A percentile compares a stretch with the other conserved stretches of the same genome.
Evolutionary conservation across 106 monocot genomes (phyloP).

Genomic region (Allium cepa): DNA sequence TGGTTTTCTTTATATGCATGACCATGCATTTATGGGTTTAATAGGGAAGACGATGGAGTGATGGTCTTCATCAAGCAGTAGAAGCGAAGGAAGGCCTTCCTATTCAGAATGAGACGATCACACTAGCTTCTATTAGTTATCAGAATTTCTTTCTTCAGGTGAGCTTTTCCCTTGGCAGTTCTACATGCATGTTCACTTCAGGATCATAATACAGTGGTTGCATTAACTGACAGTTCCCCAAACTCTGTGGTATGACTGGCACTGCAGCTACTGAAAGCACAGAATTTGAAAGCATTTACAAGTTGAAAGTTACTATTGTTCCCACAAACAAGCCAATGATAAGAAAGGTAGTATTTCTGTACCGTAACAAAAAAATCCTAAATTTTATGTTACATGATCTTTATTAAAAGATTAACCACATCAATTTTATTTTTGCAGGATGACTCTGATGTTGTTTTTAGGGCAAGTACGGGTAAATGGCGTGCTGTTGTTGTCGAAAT

Average conservation of each 20-base stretch:
- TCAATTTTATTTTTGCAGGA: conserved; percentile 40
- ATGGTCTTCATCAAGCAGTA: conserved; percentile 95
- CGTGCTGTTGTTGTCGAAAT: conserved; percentile 95
- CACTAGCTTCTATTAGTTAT: conserved; percentile 95
- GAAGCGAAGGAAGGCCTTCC: conserved; percentile 94
- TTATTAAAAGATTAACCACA: too few relatives aligned
- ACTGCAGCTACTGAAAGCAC: conserved; percentile 92
- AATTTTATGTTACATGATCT: neutral
- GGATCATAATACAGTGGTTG: neutral
- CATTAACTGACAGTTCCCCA: conserved; percentile 67
- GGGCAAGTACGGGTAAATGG: conserved; percentile 89
- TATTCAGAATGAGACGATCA: conserved; percentile 95
- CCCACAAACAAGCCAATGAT: conserved; percentile 98
- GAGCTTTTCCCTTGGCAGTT: neutral
- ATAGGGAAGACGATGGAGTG: conserved; percentile 92
- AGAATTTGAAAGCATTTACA: conserved; percentile 99
- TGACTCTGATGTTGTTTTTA: conserved; percentile 97
- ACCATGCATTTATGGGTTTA: conserved; percentile 4
- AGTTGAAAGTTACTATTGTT: conserved; percentile 84
- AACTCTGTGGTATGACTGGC: conserved; percentile 99
- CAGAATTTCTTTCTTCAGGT: conserved; percentile 99
- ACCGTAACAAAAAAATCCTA: neutral
- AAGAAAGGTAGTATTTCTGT: conserved; percentile 58
- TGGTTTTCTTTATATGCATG: neutral
- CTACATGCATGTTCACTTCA: neutral